Conservation (phyloP, 2,329 filamentous ascomycete genomes). For the Fulvia fulva region DNA sequence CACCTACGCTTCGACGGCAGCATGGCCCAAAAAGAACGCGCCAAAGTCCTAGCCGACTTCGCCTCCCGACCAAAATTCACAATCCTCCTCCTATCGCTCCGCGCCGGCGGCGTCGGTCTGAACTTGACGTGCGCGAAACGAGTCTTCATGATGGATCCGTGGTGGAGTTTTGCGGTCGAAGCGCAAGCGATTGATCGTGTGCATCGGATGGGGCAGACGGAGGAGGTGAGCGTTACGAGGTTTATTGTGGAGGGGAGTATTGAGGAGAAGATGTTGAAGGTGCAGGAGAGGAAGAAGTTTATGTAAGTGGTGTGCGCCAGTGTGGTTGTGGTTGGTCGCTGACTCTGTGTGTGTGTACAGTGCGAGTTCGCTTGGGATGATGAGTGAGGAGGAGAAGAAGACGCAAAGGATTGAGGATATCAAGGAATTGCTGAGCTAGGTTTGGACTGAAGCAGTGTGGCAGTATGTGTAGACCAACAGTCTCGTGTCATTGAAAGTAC, state of each 20-base stretch:
- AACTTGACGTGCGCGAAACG: constrained; percentile 85
- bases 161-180: constrained; percentile 98
- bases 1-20: constrained; percentile 88
- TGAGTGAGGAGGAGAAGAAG: constrained; percentile 89
- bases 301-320: constrained; percentile 60
- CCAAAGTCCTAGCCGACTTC: constrained; percentile 74
- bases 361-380: constrained; percentile 91
- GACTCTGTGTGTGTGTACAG: constrained; percentile 48
- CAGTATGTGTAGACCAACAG: not conserved
- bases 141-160: constrained; percentile 99
- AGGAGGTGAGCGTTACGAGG: constrained; percentile 77
- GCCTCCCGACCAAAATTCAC: constrained; percentile 53
- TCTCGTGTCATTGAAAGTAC: not conserved
- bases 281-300: constrained; percentile 95
- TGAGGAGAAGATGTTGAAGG: constrained; percentile 87
- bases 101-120: constrained; percentile 88
- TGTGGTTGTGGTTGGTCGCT: constrained; percentile 16
- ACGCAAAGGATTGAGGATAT: constrained; percentile 89
- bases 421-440: constrained; percentile 72
- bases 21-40: constrained; percentile 80
- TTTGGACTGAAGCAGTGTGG: not conserved
- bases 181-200: constrained; percentile 97
- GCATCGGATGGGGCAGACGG: constrained; percentile 90
- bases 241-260: constrained; percentile 90
- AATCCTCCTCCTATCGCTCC: constrained; percentile 76